A percentile compares a stretch with the other conserved stretches of the same genome.
These are phyloP conservation scores for Amauroascus niger DNA, from an alignment of 2,329 filamentous ascomycete species.

Conservation along the genomic window DNA sequence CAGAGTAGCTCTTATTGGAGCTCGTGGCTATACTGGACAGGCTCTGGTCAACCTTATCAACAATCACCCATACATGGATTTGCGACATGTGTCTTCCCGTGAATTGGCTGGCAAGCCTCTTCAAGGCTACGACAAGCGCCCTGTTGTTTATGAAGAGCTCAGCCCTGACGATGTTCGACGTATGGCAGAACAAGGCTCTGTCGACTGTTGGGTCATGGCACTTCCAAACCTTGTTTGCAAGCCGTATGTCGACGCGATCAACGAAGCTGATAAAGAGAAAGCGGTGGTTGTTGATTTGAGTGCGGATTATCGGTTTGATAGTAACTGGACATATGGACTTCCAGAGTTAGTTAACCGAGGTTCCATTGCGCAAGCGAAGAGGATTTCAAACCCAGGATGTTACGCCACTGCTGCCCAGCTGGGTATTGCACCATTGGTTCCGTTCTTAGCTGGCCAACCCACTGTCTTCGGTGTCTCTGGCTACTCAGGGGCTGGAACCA, in stretches of 20 bases:
- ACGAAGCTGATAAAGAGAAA: slow-evolving; percentile 55
- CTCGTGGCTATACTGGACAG: slow-evolving; percentile 88
- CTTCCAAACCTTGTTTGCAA: slow-evolving; percentile 91
- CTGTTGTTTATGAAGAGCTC: slow-evolving; percentile 87
- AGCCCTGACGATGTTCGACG: slow-evolving; percentile 73
- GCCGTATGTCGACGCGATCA: slow-evolving; percentile 82
- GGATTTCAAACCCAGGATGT: slow-evolving; percentile 89
- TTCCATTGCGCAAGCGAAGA: slow-evolving; percentile 64
- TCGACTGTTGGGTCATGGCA: slow-evolving; percentile 97
- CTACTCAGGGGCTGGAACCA: slow-evolving; percentile 90
- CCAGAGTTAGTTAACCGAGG: slow-evolving; percentile 73
- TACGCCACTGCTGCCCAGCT: slow-evolving; percentile 91
- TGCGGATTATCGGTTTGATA: slow-evolving; percentile 90
- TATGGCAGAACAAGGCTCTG: slow-evolving; percentile 72
- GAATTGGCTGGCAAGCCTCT: slow-evolving; percentile 81
- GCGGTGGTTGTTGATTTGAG: slow-evolving; percentile 86
- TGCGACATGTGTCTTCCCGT: slow-evolving; percentile 84
- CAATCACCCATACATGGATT: slow-evolving; percentile 77
- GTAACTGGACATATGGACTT: slow-evolving; percentile 77
- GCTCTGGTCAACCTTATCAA: slow-evolving; percentile 81
- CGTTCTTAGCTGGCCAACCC: slow-evolving; percentile 66
- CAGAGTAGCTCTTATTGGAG: slow-evolving; percentile 77
- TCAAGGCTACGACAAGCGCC: slow-evolving; percentile 79
- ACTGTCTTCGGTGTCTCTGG: slow-evolving; percentile 85
- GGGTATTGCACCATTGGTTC: slow-evolving; percentile 71